Conservation (phyloP, 2,329 filamentous ascomycete species). For the Aspergillus udagawae region DNA sequence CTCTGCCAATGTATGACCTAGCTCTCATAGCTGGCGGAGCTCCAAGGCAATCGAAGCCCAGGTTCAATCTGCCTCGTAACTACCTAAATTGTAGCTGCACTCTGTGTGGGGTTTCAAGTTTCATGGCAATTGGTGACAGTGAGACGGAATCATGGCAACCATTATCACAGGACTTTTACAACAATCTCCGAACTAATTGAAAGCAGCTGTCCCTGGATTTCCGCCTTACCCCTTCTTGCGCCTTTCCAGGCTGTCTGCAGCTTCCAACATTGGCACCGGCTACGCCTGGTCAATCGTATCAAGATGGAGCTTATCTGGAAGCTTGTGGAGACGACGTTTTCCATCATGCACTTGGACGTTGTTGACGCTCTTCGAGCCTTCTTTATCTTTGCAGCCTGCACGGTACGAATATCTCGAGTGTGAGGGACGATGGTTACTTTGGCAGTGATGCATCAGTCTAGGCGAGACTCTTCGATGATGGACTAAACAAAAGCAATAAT, state of each 20-base stretch:
- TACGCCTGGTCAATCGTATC: not conserved
- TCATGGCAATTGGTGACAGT: not conserved
- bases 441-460: not conserved
- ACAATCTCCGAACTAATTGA: not conserved
- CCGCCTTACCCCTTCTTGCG: not conserved
- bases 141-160: not conserved
- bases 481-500: constrained; percentile 12
- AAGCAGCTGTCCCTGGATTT: not conserved
- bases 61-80: too few species aligned
- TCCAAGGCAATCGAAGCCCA: not conserved
- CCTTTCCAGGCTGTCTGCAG: constrained; percentile 1
- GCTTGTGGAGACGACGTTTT: constrained; percentile 12
- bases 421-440: not conserved
- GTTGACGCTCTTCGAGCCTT: constrained; percentile 34
- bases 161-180: not conserved
- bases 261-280: not conserved
- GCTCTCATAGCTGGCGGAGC: too few species aligned
- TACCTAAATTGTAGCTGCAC: not conserved
- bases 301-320: constrained; percentile 11
- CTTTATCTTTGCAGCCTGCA: constrained; percentile 36
- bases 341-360: constrained; percentile 25
- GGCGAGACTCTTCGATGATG: constrained; percentile 10
- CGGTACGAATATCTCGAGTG: constrained; percentile 26
- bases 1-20: not conserved
- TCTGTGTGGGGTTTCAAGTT: not conserved